Percentiles rank a stretch among this genome's conserved stretches.
Evolutionary conservation across 2,329 filamentous ascomycete species (phyloP).

Genomic region (Verticillium zaregamsianum): DNA sequence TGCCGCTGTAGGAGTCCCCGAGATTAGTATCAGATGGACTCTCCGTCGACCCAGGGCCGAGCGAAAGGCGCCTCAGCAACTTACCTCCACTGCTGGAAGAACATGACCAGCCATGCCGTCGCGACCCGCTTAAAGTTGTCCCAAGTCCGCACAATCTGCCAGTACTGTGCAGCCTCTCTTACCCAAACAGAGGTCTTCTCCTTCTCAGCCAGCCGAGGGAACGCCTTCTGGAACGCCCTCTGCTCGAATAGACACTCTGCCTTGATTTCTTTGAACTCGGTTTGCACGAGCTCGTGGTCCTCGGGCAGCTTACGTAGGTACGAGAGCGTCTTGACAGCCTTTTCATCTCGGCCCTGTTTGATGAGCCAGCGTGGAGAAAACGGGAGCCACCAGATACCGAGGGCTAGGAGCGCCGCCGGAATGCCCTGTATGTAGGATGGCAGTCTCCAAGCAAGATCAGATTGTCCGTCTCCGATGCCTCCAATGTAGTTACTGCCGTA

Average conservation of each 20-base stretch:
- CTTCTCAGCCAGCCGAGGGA: slow-evolving; percentile 37
- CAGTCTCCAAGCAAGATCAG: slow-evolving; percentile 38
- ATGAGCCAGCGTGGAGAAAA: slow-evolving; percentile 35
- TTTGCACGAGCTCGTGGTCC: slow-evolving; percentile 56
- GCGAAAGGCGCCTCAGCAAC: too few relatives aligned
- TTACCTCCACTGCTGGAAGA: slow-evolving; percentile 39
- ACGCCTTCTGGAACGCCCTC: slow-evolving; percentile 35
- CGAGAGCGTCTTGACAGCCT: slow-evolving; percentile 41
- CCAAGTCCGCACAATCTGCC: slow-evolving; percentile 38
- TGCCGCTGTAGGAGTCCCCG: slow-evolving; percentile 6
- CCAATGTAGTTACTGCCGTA: slow-evolving; percentile 44
- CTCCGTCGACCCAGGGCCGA: background rate
- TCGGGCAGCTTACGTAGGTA: slow-evolving; percentile 56
- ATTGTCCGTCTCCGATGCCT: slow-evolving; percentile 36
- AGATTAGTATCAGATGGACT: background rate
- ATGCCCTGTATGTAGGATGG: slow-evolving; percentile 41
- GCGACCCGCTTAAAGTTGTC: slow-evolving; percentile 45
- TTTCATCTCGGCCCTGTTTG: slow-evolving; percentile 26
- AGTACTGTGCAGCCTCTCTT: slow-evolving; percentile 45
- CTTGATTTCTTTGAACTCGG: slow-evolving; percentile 38
- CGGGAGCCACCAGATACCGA: slow-evolving; percentile 32
- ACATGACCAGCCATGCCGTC: slow-evolving; percentile 40
- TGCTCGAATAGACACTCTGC: slow-evolving; percentile 38
- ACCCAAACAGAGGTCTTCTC: slow-evolving; percentile 33
- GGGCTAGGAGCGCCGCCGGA: slow-evolving; percentile 27